phyloP scores from a whole-genome alignment of 352 stramenopile species.

The Elongisporangium anandrum region DNA sequence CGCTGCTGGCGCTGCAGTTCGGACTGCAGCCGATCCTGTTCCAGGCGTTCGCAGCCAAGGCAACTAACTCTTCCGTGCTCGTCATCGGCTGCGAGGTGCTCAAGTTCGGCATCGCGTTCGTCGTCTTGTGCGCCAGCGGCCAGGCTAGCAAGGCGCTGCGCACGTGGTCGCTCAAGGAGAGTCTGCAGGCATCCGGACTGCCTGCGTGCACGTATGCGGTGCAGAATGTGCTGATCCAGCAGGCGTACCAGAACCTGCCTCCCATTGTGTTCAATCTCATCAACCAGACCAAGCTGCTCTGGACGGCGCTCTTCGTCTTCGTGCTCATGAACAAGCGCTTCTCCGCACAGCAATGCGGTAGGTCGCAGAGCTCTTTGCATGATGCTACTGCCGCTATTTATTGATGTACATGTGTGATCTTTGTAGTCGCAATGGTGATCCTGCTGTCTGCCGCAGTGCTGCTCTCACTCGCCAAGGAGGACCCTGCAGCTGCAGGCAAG shows the following conservation, averaged over 20 bases:
- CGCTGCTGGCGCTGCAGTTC: constrained; percentile 75
- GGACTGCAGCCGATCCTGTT: constrained; percentile 80
- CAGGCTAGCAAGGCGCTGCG: constrained; percentile 28
- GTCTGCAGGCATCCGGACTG: constrained; percentile 58
- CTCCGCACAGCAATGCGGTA: constrained; percentile 55
- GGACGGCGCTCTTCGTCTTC: constrained; percentile 78
- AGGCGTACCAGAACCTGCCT: constrained; percentile 76
- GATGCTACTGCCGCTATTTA: neutral
- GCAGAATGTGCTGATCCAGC: constrained; percentile 85
- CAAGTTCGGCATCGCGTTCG: constrained; percentile 60
- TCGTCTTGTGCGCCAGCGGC: constrained; percentile 38
- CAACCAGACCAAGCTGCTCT: constrained; percentile 87
- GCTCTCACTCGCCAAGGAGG: constrained; percentile 61
- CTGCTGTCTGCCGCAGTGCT: constrained; percentile 63
- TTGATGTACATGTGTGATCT: neutral
- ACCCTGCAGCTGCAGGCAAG: constrained; percentile 3
- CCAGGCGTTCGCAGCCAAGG: constrained; percentile 63
- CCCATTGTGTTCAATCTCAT: constrained; percentile 85
- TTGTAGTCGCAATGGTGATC: constrained; percentile 59
- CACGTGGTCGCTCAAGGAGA: constrained; percentile 55
- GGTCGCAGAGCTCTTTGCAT: constrained; percentile 1
- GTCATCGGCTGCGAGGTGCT: constrained; percentile 72
- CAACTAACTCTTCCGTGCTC: constrained; percentile 52
- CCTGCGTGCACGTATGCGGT: constrained; percentile 83
- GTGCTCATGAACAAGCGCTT: constrained; percentile 70